Conservation (phyloP, 257 asterid genomes). For the Solanum neorickii region DNA sequence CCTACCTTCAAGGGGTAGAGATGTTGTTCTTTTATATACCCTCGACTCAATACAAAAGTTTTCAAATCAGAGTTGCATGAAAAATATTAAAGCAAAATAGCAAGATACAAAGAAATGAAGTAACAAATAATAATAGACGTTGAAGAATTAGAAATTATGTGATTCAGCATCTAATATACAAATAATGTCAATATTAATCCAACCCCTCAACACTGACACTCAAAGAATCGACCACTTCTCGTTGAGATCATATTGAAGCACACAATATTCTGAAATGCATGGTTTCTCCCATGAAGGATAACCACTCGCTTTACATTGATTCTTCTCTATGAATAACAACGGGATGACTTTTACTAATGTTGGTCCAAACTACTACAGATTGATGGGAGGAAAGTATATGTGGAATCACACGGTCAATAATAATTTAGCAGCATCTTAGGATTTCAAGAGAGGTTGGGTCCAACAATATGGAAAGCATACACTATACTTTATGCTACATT, state of each 20-base stretch:
- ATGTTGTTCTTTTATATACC: not conserved
- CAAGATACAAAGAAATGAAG: not conserved
- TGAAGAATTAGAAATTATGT: too few species aligned
- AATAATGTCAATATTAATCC: not conserved
- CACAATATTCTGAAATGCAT: not conserved
- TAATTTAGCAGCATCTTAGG: not conserved
- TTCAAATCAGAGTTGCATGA: not conserved
- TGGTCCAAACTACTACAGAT: not conserved
- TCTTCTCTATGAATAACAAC: not conserved
- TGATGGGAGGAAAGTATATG: not conserved
- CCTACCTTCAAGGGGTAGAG: not conserved
- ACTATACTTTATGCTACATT: not conserved
- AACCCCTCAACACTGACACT: not conserved
- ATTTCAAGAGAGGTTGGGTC: not conserved
- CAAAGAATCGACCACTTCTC: not conserved
- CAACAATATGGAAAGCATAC: not conserved
- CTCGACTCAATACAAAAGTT: not conserved
- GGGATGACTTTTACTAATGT: not conserved
- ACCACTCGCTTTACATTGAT: not conserved
- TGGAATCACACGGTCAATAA: not conserved
- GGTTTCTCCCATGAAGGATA: not conserved
- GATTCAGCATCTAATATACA: not conserved
- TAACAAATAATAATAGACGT: too few species aligned
- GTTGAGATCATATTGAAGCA: not conserved
- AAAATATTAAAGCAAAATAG: not conserved